Base-by-base conservation (phyloP, 768 basidiomycete species). In the Cytidiella melzeri region DNA sequence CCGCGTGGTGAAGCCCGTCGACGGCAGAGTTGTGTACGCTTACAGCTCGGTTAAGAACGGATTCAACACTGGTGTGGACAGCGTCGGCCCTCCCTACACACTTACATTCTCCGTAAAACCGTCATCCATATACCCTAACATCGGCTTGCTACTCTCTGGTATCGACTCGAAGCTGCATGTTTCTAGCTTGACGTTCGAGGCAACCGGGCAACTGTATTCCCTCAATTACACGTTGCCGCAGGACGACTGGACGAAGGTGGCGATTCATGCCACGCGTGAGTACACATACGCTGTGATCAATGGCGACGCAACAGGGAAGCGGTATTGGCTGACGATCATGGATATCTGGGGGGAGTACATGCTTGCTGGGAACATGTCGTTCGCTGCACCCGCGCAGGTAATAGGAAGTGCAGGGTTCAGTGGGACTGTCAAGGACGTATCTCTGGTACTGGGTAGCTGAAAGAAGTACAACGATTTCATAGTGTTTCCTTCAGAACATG, bases 71-170 rank as follows among this genome's bases (percentile, higher is more conserved):
- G 54, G 54, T 5, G 58, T 69, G 46, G 58, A 62, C 27, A 72
- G 71, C 3, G 67, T 73, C 5, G 73, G 73, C 7, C 73, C 73
- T 5, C 72, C 71, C 9, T 73, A 74, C 52, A 70, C 68, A 13
- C 54, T 74, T 12, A 65, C 60, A 4, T 73, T 73, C 61, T 63
- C 60, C 20, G 59, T 73, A n/a, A 62, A 64, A 18, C 69, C 69
- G 12, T 34, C 52, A n/a, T n/a, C 54, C 10, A 36, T 53, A 10
- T 9, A 26, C 9, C 51, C 57, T 10, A 25, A 26, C 36, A n/a
- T 20, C 4, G 62, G 63, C 21, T 48, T 55, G 19, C 53, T 73
- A 21, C 71, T 73, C 59, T 43, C 56, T 12, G 72, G 73, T 24
- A 50, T 12, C 6, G 71, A 73, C 48, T 67, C 69, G 21, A 54